Percentiles rank a stretch among this genome's conserved stretches.
Conservation (phyloP, 2,329 filamentous ascomycete genomes). For the Phyllosticta citriasiana region DNA sequence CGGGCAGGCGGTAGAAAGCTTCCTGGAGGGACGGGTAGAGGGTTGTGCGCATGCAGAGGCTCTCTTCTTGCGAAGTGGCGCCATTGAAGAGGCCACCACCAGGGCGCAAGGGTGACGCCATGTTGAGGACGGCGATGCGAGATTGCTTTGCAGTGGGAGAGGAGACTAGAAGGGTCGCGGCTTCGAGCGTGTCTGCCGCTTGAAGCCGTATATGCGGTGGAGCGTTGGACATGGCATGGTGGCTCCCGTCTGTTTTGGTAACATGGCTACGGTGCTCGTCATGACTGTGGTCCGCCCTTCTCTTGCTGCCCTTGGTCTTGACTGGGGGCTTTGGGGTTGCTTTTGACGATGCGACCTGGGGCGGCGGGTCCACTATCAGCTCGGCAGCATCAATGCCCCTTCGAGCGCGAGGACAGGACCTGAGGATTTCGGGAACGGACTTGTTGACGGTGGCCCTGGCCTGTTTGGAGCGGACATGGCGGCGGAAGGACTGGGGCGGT, state of each 20-base stretch:
- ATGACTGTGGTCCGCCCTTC: constrained; percentile 1
- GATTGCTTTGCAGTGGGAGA: constrained; percentile 15
- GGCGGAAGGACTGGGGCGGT: constrained; percentile 24
- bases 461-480: constrained; percentile 39
- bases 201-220: constrained; percentile 34
- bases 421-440: constrained; percentile 47
- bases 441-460: constrained; percentile 50
- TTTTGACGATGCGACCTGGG: constrained; percentile 3
- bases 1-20: constrained; percentile 50
- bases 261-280: constrained; percentile 1
- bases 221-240: background rate
- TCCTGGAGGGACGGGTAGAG: constrained; percentile 49
- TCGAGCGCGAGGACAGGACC: constrained; percentile 45
- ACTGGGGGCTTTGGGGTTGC: background rate
- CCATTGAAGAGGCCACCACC: constrained; percentile 53
- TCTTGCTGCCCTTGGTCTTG: constrained; percentile 13
- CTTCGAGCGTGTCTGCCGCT: constrained; percentile 44
- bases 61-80: constrained; percentile 52
- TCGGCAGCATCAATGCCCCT: constrained; percentile 44
- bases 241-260: background rate
- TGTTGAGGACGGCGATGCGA: constrained; percentile 49
- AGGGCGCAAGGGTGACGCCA: constrained; percentile 52
- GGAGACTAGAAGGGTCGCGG: constrained; percentile 32
- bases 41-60: constrained; percentile 51
- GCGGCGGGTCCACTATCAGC: constrained; percentile 33